Evolutionary conservation across 345 rosid species (phyloP).

Genomic region (Sisymbrium altissimum): DNA sequence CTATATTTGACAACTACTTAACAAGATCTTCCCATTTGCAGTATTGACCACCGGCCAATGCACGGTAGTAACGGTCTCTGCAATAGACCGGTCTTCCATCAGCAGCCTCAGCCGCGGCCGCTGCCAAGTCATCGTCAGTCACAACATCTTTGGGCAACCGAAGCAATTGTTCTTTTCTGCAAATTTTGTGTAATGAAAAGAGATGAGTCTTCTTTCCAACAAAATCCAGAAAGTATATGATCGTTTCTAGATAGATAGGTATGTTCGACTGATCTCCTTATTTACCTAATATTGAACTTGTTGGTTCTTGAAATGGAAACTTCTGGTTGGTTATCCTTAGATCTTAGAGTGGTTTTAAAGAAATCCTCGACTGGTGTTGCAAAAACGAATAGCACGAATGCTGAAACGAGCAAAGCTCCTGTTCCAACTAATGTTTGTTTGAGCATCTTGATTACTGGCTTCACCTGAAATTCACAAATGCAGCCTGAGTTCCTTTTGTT

Average conservation of each 20-base stretch:
- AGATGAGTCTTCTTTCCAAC: not conserved
- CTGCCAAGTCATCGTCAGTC: constrained; percentile 76
- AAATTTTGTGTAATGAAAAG: not conserved
- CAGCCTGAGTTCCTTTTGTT: not conserved
- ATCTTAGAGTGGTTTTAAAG: constrained; percentile 40
- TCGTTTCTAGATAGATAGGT: not conserved
- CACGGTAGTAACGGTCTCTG: constrained; percentile 91
- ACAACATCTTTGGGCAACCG: constrained; percentile 64
- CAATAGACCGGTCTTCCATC: constrained; percentile 96
- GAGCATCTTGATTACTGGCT: constrained; percentile 83
- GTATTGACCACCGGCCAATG: constrained; percentile 96
- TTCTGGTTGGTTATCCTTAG: constrained; percentile 38
- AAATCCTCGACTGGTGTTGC: constrained; percentile 84
- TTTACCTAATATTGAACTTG: constrained; percentile 65
- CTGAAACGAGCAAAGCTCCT: constrained; percentile 74
- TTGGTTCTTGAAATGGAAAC: constrained; percentile 45
- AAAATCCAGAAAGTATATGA: not conserved
- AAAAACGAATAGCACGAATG: constrained; percentile 58
- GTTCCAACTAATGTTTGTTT: constrained; percentile 84
- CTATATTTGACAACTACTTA: constrained; percentile 1
- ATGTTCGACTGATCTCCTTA: constrained; percentile 1
- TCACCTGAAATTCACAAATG: constrained; percentile 49
- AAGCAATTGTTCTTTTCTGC: constrained; percentile 76
- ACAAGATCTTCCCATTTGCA: constrained; percentile 97
- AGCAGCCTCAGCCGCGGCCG: constrained; percentile 95